Percentiles rank a stretch among this genome's conserved stretches.
phyloP scores from a whole-genome alignment of 371 early-diverging fungal species.

The Mucor plumbeus region DNA sequence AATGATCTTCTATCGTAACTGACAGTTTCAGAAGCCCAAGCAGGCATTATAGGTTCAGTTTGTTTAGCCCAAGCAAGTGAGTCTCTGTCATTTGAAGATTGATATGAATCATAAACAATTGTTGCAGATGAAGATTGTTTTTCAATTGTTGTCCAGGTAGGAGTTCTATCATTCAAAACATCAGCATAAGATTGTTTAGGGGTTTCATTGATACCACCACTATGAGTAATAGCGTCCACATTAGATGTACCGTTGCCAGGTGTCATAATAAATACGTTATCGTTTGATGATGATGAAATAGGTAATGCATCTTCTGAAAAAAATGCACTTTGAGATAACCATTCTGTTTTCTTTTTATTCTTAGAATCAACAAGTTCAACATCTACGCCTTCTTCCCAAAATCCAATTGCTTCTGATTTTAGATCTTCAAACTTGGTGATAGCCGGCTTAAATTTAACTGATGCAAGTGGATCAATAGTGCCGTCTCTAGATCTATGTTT shows the following conservation, averaged over 20 bases:
- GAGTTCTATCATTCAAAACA: conserved; percentile 8
- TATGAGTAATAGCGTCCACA: neutral
- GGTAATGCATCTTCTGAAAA: conserved; percentile 6
- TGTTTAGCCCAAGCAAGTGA: neutral
- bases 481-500: conserved; percentile 3
- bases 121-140: neutral
- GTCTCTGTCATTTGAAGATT: neutral
- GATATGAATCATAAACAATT: neutral
- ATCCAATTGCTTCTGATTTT: conserved; percentile 29
- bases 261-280: neutral
- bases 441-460: conserved; percentile 22
- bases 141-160: conserved; percentile 18
- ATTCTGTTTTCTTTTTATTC: conserved; percentile 26
- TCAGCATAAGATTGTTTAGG: conserved; percentile 10
- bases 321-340: conserved; percentile 37
- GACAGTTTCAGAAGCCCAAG: conserved; percentile 13
- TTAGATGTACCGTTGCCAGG: neutral
- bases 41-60: conserved; percentile 12
- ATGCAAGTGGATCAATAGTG: neutral
- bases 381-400: conserved; percentile 42
- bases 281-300: neutral
- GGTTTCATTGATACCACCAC: neutral
- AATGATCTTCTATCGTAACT: neutral
- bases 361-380: conserved; percentile 21
- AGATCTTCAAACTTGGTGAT: conserved; percentile 35